These are phyloP conservation scores for Selenicereus undatus DNA, from an alignment of 148 eudicot species.

Conservation along the genomic window DNA sequence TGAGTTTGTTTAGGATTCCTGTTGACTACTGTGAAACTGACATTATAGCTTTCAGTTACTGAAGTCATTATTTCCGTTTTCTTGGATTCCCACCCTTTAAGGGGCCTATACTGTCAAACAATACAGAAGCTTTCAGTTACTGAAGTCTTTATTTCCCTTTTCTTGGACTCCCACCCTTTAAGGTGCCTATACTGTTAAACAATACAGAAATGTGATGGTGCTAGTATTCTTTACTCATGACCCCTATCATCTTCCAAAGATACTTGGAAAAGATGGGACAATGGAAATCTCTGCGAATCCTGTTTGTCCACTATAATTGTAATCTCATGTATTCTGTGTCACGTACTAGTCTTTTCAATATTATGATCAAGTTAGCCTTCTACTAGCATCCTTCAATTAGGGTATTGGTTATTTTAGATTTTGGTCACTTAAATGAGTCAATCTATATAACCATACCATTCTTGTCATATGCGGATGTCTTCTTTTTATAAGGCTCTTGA, in stretches of 20 bases:
- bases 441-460: not conserved
- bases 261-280: not conserved
- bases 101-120: not conserved
- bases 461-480: not conserved
- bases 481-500: not conserved
- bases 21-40: not conserved
- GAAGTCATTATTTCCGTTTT: not conserved
- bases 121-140: not conserved
- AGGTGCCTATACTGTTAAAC: not conserved
- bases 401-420: not conserved
- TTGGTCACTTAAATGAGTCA: not conserved
- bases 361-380: not conserved
- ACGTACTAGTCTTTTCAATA: not conserved
- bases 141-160: not conserved
- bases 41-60: not conserved
- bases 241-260: not conserved
- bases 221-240: not conserved
- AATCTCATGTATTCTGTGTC: not conserved
- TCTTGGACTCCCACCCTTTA: not conserved
- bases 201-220: not conserved
- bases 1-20: not conserved
- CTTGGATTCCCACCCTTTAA: not conserved
- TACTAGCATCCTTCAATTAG: not conserved
- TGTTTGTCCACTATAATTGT: not conserved
- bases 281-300: not conserved